Percentiles rank a stretch among this genome's conserved stretches.
Evolutionary conservation across 2,329 filamentous ascomycete genomes (phyloP).

Genomic region (Alternaria arborescens): DNA sequence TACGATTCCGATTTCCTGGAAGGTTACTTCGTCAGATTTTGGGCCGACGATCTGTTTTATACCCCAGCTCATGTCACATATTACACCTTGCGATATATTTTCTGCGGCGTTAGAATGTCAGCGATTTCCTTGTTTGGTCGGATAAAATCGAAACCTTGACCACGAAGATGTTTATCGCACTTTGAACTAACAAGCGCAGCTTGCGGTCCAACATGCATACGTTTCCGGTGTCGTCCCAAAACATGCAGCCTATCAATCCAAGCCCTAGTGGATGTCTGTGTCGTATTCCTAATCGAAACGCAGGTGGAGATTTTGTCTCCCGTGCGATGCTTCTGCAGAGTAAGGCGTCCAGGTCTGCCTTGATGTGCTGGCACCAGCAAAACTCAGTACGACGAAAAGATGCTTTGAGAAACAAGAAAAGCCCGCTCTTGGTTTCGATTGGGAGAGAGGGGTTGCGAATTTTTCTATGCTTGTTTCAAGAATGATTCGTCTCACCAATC

Average conservation of each 20-base stretch:
- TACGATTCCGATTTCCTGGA: not conserved
- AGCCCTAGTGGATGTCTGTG: not conserved
- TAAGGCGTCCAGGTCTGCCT: not conserved
- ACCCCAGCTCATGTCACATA: slow-evolving; percentile 17
- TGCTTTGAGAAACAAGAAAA: not conserved
- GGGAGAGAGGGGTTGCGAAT: not conserved
- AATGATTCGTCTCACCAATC: not conserved
- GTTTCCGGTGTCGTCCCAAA: not conserved
- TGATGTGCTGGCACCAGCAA: slow-evolving; percentile 25
- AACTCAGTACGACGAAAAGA: not conserved
- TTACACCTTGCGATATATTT: slow-evolving; percentile 5
- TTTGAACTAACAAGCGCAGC: not conserved
- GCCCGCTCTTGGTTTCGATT: not conserved
- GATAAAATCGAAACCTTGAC: not conserved
- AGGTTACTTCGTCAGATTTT: slow-evolving; percentile 5
- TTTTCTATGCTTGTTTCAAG: not conserved
- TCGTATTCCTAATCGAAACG: not conserved
- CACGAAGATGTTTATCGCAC: not conserved
- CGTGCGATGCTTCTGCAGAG: not conserved
- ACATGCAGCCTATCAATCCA: not conserved
- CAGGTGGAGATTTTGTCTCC: not conserved
- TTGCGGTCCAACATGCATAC: not conserved
- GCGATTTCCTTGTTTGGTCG: not conserved
- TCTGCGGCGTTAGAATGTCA: slow-evolving; percentile 10
- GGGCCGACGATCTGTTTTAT: slow-evolving; percentile 17